phyloP scores from a whole-genome alignment of 225 moss, liverwort and hornwort species.

The Neckera pumila region DNA sequence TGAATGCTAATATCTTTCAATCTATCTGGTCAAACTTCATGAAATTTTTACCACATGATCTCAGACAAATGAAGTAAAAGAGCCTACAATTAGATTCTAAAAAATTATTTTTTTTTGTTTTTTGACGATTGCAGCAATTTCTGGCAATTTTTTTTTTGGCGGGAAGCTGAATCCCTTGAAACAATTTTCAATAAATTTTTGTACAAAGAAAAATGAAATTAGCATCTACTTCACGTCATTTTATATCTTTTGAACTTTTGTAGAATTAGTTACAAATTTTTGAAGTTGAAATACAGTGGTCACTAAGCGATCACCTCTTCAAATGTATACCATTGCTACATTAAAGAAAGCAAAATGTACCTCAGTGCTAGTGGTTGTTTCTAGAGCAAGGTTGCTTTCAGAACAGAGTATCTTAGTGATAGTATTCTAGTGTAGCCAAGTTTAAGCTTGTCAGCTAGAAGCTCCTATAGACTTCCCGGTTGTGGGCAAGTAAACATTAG shows the following conservation, averaged over 20 bases:
- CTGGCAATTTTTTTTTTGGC: no score
- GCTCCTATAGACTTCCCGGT: not conserved
- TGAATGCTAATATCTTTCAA: no score
- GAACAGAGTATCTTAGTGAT: not conserved
- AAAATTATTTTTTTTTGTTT: no score
- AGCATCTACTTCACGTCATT: not conserved
- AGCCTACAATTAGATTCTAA: no score
- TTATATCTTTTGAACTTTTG: not conserved
- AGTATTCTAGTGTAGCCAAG: not conserved
- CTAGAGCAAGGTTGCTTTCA: not conserved
- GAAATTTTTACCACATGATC: no score
- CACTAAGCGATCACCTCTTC: not conserved
- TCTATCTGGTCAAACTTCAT: no score
- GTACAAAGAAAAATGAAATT: not conserved
- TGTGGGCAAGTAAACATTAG: not conserved
- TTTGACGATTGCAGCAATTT: no score
- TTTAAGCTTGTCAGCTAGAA: not conserved
- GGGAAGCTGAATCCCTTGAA: not conserved
- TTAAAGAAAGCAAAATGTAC: not conserved
- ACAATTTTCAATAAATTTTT: not conserved
- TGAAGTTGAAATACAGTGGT: rapidly evolving
- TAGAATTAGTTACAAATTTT: not conserved
- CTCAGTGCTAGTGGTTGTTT: not conserved
- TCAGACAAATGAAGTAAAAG: no score
- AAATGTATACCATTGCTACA: not conserved